Evolutionary conservation across 2,329 filamentous ascomycete species (phyloP).

Genomic region (Mollisia scopiformis): DNA sequence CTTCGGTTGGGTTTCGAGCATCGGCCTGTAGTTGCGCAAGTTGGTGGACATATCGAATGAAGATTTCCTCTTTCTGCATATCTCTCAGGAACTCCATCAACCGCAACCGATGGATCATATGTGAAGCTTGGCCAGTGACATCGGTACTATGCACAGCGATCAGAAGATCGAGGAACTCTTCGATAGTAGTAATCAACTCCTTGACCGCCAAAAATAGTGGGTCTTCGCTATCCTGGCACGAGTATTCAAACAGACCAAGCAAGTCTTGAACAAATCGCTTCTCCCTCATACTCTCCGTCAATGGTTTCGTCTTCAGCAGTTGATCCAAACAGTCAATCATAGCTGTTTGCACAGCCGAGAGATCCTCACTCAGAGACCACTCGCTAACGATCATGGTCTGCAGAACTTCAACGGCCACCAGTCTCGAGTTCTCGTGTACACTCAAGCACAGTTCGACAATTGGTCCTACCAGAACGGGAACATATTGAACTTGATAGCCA

Average conservation of each 20-base stretch:
- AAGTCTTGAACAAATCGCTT: constrained; percentile 92
- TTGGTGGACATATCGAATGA: constrained; percentile 94
- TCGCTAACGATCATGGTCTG: constrained; percentile 99
- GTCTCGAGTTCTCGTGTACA: constrained; percentile 87
- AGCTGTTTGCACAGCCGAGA: constrained; percentile 90
- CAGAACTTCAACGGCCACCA: constrained; percentile 88
- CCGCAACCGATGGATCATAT: constrained; percentile 84
- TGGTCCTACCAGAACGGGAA: constrained; percentile 86
- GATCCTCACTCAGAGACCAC: constrained; percentile 92
- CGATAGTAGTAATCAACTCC: constrained; percentile 80
- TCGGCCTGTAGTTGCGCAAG: constrained; percentile 77
- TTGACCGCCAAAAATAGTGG: constrained; percentile 76
- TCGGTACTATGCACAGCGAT: constrained; percentile 86
- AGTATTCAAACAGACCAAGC: constrained; percentile 75
- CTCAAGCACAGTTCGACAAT: constrained; percentile 94
- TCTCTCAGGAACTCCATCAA: constrained; percentile 96
- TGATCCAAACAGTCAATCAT: constrained; percentile 93
- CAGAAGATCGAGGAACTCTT: constrained; percentile 88
- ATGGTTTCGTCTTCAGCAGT: constrained; percentile 85
- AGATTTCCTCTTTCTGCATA: constrained; percentile 97
- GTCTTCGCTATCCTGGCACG: constrained; percentile 69
- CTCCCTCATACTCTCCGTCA: constrained; percentile 87
- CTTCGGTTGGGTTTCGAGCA: constrained; percentile 80
- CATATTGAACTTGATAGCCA: constrained; percentile 97
- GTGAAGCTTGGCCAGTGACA: constrained; percentile 71